These are phyloP conservation scores for Calcarisporium arbuscula DNA, from an alignment of 2,329 filamentous ascomycete genomes.

Conservation along the genomic window DNA sequence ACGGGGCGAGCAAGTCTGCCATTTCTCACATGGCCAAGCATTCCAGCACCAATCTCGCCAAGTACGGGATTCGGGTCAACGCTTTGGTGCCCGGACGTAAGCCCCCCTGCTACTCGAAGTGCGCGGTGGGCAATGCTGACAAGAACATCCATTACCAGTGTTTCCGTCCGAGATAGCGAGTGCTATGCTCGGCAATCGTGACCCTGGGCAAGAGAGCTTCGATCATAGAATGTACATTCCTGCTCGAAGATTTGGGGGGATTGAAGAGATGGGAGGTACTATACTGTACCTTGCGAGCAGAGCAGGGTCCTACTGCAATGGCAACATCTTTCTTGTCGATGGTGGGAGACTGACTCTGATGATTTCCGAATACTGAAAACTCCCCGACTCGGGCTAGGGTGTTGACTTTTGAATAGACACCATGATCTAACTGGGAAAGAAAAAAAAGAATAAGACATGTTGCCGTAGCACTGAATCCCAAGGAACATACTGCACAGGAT, in stretches of 20 bases:
- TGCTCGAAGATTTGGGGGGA: slow-evolving; percentile 48
- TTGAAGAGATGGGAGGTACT: slow-evolving; percentile 52
- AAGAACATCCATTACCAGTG: too few species aligned
- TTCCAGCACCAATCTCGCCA: slow-evolving; percentile 57
- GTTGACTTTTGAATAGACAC: too few species aligned
- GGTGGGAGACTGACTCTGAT: slow-evolving; percentile 51
- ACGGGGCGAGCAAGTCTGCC: slow-evolving; percentile 68
- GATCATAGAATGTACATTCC: slow-evolving; percentile 40
- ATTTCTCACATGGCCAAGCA: slow-evolving; percentile 66
- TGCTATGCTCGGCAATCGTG: slow-evolving; percentile 27
- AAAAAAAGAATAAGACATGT: too few species aligned
- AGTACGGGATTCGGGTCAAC: slow-evolving; percentile 52
- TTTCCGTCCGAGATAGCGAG: slow-evolving; percentile 55
- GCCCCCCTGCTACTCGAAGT: slow-evolving; percentile 10
- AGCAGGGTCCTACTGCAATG: slow-evolving; percentile 58
- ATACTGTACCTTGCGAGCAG: slow-evolving; percentile 53
- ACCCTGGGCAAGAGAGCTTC: slow-evolving; percentile 12
- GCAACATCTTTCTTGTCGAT: slow-evolving; percentile 52
- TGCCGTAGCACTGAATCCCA: too few species aligned
- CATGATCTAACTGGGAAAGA: too few species aligned
- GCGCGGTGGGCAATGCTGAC: not conserved
- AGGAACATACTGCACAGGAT: too few species aligned
- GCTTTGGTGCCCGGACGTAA: slow-evolving; percentile 38
- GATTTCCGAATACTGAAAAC: slow-evolving; percentile 46
- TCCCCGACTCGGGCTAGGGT: too few species aligned